Conservation (phyloP, 306 rosid species). For the Glycine soja region DNA sequence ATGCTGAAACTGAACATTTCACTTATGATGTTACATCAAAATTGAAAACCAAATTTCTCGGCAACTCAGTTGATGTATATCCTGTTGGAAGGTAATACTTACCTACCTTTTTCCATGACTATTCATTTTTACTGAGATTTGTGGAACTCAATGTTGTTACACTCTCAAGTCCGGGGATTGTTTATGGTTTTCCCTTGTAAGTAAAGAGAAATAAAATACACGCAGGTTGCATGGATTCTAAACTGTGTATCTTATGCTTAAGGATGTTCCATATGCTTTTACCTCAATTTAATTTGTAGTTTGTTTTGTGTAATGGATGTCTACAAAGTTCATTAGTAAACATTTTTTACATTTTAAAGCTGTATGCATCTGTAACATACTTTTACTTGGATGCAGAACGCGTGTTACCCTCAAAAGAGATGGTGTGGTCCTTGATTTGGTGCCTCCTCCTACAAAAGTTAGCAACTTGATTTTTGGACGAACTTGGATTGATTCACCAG, state of each 20-base stretch:
- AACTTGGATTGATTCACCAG: constrained; percentile 91
- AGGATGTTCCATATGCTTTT: constrained; percentile 19
- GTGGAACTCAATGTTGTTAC: constrained; percentile 13
- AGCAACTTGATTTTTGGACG: constrained; percentile 90
- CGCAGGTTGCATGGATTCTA: not conserved
- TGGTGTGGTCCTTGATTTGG: constrained; percentile 84
- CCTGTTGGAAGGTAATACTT: constrained; percentile 86
- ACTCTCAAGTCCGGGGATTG: constrained; percentile 18
- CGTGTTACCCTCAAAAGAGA: constrained; percentile 82
- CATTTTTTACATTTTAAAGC: constrained; percentile 1
- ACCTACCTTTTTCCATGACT: constrained; percentile 6
- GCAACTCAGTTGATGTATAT: constrained; percentile 85
- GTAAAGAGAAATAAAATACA: not conserved
- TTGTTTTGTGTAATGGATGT: constrained; percentile 16
- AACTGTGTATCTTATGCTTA: not conserved
- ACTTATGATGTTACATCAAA: constrained; percentile 90
- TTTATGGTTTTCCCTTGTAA: constrained; percentile 10
- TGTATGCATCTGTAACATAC: constrained; percentile 22
- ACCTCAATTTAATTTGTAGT: constrained; percentile 14
- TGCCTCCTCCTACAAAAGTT: constrained; percentile 87
- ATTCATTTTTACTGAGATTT: constrained; percentile 18
- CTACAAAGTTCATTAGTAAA: constrained; percentile 6
- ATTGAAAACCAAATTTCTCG: constrained; percentile 90
- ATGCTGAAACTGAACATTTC: constrained; percentile 95
- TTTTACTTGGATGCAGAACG: constrained; percentile 64